These are phyloP conservation scores for Cicer pinnatifidum DNA, from an alignment of 306 rosid genomes.

Conservation along the genomic window DNA sequence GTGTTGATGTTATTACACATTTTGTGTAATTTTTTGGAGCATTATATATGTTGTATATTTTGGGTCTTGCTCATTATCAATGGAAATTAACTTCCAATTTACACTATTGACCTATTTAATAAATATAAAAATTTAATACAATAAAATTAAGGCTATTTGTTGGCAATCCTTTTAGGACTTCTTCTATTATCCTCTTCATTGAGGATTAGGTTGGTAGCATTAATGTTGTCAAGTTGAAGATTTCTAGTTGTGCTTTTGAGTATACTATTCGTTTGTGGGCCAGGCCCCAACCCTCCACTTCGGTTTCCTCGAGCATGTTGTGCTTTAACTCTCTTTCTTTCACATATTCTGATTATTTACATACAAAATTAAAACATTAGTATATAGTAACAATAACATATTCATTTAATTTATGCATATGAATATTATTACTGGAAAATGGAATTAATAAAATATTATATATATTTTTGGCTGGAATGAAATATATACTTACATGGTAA, in stretches of 20 bases:
- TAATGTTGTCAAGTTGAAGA: background rate
- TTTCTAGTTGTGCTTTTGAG: background rate
- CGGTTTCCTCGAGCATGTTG: background rate
- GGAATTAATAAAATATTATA: background rate
- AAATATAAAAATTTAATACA: too few species aligned
- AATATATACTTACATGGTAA: slow-evolving; percentile 29
- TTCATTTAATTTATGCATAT: background rate
- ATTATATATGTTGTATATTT: too few species aligned
- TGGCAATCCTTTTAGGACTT: background rate
- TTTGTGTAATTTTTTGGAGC: too few species aligned
- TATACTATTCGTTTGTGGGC: background rate
- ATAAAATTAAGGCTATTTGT: background rate
- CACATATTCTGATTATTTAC: background rate
- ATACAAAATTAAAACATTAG: background rate
- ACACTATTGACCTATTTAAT: too few species aligned
- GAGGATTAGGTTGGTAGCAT: background rate
- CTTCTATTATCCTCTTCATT: background rate
- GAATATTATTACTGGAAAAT: background rate
- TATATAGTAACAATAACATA: too few species aligned
- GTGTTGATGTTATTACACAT: too few species aligned
- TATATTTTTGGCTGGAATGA: too few species aligned
- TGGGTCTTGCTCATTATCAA: too few species aligned
- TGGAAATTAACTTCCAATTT: too few species aligned
- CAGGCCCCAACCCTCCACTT: background rate
- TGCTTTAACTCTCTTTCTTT: background rate